phyloP scores from a whole-genome alignment of 768 basidiomycete species.

The Xerocomellus intermedius region DNA sequence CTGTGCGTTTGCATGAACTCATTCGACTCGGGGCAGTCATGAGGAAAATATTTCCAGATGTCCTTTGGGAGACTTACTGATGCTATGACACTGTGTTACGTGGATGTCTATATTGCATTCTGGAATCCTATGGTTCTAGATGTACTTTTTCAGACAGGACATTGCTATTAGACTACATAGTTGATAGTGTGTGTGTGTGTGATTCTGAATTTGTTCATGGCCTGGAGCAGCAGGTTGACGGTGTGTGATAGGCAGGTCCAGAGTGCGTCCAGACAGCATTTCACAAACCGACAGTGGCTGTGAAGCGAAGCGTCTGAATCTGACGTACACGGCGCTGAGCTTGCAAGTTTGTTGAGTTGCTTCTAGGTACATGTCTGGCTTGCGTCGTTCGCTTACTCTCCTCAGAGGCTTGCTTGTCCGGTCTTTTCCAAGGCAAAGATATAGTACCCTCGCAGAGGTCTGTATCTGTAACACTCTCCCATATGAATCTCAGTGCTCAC shows the following conservation, averaged over 20 bases:
- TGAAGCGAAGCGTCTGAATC: too few relatives aligned
- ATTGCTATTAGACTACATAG: not conserved
- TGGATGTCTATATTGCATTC: not conserved
- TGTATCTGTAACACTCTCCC: not conserved
- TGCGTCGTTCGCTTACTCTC: conserved; percentile 15
- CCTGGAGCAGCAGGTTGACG: too few relatives aligned
- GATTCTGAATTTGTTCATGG: too few relatives aligned
- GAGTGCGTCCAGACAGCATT: too few relatives aligned
- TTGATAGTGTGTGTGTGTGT: not conserved
- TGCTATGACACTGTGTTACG: not conserved
- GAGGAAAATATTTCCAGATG: conserved; percentile 69
- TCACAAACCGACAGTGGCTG: too few relatives aligned
- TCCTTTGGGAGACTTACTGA: conserved; percentile 80
- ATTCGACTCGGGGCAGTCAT: conserved; percentile 61
- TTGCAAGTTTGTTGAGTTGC: not conserved
- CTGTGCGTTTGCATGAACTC: conserved; percentile 1
- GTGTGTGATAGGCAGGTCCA: too few relatives aligned
- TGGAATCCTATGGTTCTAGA: not conserved
- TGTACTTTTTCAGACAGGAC: not conserved
- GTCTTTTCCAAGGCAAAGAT: conserved; percentile 10
- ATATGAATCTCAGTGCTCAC: conserved; percentile 4
- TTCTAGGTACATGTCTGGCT: conserved; percentile 5
- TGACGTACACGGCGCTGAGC: too few relatives aligned
- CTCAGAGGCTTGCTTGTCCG: not conserved
- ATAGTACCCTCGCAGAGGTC: conserved; percentile 29